phyloP scores from a whole-genome alignment of 1,284 basidiomycete species.

The Meripilus lineatus region DNA sequence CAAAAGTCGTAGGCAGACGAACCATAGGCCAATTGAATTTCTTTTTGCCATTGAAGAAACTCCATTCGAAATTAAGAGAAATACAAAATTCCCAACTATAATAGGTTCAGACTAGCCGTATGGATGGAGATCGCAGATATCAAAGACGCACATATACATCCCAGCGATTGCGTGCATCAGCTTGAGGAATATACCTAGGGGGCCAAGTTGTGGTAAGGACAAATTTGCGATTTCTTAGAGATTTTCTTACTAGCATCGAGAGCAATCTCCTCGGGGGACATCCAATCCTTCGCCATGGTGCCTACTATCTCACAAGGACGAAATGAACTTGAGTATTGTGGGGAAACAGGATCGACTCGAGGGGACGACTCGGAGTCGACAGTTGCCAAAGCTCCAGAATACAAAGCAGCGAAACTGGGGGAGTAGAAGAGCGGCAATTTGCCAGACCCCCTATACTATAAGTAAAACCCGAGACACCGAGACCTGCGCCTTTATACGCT shows the following conservation, averaged over 20 bases:
- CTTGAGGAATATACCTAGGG: constrained; percentile 47
- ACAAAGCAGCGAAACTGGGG: too few relatives aligned
- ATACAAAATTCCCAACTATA: constrained; percentile 34
- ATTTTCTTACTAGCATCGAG: constrained; percentile 39
- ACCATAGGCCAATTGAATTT: constrained; percentile 37
- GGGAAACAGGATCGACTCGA: too few relatives aligned
- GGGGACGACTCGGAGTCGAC: too few relatives aligned
- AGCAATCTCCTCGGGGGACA: constrained; percentile 39
- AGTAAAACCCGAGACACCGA: too few relatives aligned
- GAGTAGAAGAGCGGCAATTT: too few relatives aligned
- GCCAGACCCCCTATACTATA: too few relatives aligned
- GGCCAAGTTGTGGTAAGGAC: neutral
- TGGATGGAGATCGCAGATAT: neutral
- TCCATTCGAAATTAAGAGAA: constrained; percentile 59
- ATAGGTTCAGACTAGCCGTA: neutral
- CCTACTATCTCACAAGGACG: too few relatives aligned
- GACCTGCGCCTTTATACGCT: too few relatives aligned
- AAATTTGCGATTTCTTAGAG: neutral
- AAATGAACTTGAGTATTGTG: too few relatives aligned
- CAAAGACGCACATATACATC: constrained; percentile 44
- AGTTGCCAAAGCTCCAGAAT: too few relatives aligned
- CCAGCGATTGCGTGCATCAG: constrained; percentile 60
- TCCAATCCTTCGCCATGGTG: too few relatives aligned
- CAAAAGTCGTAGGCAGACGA: neutral
- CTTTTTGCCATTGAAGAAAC: constrained; percentile 49